Percentiles rank a stretch among this genome's conserved stretches.
phyloP scores from a whole-genome alignment of 495 filamentous ascomycete genomes.

The Chaetomidium leptoderma region DNA sequence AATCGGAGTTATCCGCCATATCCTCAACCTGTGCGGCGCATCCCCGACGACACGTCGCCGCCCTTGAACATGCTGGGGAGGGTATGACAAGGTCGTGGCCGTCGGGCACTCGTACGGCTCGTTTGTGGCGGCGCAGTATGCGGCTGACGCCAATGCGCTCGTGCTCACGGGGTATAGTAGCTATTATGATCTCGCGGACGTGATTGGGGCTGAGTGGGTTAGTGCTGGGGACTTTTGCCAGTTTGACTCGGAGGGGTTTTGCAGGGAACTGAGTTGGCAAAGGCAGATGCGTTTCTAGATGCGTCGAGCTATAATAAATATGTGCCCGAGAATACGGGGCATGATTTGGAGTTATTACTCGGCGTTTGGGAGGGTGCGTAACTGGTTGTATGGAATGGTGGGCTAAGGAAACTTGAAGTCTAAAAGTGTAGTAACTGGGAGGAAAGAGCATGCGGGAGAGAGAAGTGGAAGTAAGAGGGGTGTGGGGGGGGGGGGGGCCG shows the following conservation, averaged over 20 bases:
- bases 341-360: slow-evolving; percentile 15
- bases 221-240: not conserved
- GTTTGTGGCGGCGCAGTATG: slow-evolving; percentile 22
- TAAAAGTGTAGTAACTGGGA: too few species aligned
- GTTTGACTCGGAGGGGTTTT: not conserved
- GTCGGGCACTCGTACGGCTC: slow-evolving; percentile 29
- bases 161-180: slow-evolving; percentile 22
- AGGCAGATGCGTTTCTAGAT: not conserved
- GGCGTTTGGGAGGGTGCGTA: slow-evolving; percentile 5
- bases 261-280: not conserved
- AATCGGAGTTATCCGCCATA: slow-evolving; percentile 13
- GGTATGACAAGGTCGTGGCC: slow-evolving; percentile 23
- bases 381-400: not conserved
- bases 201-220: not conserved
- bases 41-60: not conserved
- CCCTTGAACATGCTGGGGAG: slow-evolving; percentile 14
- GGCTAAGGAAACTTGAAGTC: too few species aligned
- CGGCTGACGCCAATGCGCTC: slow-evolving; percentile 19
- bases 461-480: too few species aligned
- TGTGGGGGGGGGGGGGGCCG: too few species aligned
- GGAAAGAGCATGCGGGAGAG: too few species aligned
- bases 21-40: slow-evolving; percentile 38
- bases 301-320: not conserved
- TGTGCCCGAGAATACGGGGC: slow-evolving; percentile 4
- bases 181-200: not conserved